Conservation (phyloP, 305 asterid genomes). For the Coffea humblotiana region DNA sequence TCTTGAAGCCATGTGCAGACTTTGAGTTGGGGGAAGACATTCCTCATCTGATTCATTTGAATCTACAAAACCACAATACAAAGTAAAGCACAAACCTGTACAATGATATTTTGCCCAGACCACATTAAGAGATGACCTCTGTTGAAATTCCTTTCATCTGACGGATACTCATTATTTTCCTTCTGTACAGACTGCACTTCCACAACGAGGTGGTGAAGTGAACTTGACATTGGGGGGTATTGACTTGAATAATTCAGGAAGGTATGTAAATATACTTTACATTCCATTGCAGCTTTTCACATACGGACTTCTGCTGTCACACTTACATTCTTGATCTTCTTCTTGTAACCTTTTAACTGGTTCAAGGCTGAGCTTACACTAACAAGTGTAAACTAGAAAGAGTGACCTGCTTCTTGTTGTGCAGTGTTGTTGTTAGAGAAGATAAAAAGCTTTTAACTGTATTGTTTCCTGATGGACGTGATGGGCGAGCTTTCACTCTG, state of each 20-base stretch:
- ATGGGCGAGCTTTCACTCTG: slow-evolving; percentile 96
- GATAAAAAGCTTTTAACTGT: slow-evolving; percentile 94
- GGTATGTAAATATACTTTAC: slow-evolving; percentile 41
- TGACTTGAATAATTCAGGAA: slow-evolving; percentile 95
- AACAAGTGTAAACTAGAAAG: neutral
- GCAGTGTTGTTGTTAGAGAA: slow-evolving; percentile 98
- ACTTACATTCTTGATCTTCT: slow-evolving; percentile 22
- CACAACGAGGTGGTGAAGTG: slow-evolving; percentile 97
- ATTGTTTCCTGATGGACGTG: slow-evolving; percentile 98
- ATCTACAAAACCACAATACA: neutral
- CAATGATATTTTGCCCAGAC: neutral
- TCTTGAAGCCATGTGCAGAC: neutral
- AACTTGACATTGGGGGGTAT: slow-evolving; percentile 96
- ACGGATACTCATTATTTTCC: slow-evolving; percentile 22
- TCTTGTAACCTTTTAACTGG: neutral
- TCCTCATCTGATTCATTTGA: neutral
- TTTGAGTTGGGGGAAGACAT: neutral
- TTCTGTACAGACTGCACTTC: slow-evolving; percentile 76
- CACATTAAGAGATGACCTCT: neutral
- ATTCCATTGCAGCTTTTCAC: neutral
- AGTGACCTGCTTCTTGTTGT: slow-evolving; percentile 10
- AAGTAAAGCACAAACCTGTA: neutral
- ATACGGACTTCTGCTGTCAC: neutral
- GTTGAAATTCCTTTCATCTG: slow-evolving; percentile 12
- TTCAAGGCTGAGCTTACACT: neutral